Base-by-base conservation (phyloP, 164 flowering plant genomes). In the Tetrastigma voinierianum region DNA sequence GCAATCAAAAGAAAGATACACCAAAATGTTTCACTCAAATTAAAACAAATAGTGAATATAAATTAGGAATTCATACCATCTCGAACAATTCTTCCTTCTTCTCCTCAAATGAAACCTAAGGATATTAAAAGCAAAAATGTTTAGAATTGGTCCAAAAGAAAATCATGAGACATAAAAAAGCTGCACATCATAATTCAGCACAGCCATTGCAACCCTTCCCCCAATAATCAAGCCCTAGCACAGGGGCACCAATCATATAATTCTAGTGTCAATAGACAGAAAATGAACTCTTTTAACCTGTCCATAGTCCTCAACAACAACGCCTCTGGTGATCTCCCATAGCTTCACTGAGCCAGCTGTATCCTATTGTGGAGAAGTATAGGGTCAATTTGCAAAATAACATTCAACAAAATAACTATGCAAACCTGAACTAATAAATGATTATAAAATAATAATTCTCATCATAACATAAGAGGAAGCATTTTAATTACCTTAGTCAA, bases 241-340 rank as follows among this genome's bases (percentile, higher is more conserved):
- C 40, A 32, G 40, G 40, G 40, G 40, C 40, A 32, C 40, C 6
- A 32, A 32, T 32, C 40, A 32, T 32, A 32, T 32, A 4, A 32
- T 32, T 32, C 40, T 32, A 32, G 5, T 0, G 40, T 32, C 40
- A 23, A 62, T 54, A 6, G 16, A 58, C 21, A 40, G 7, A 18
- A 18, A 20, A 51, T 46, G 9, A 16, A 56, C 24, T 51, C 19
- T 59, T 55, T 32, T 54, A 32, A 93, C 99, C 97, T 92, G 78
- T 67, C 99, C 99, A 79, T 87, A 95, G 74, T 95, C 93, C 75
- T 92, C 88, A 67, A 88, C 78, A 59, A 95, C 97, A 69, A 83
- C 54, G 9, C 99, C 99, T 69, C 82, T 79, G 5, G 99, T 95
- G 52, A 95, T 87, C 78, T 95, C 99, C 99, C 99, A 95, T 61